Percentiles rank a stretch among this genome's conserved stretches.
Evolutionary conservation across 106 monocot species (phyloP).

Genomic region (Apostasia shenzhenica): DNA sequence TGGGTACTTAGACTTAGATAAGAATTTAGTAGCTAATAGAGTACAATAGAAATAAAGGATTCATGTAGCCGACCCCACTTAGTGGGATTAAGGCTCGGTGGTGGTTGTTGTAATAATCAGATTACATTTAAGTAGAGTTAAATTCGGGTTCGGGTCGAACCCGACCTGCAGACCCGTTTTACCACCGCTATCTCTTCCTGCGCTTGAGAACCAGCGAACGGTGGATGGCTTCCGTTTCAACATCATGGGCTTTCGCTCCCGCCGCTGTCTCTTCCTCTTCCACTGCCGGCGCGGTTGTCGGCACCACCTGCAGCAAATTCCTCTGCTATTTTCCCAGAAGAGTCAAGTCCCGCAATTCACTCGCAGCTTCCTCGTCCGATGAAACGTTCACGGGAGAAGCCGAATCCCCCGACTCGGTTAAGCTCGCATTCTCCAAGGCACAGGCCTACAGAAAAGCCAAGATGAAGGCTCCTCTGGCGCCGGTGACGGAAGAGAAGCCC

Average conservation of each 20-base stretch:
- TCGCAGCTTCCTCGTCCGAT: constrained; percentile 2
- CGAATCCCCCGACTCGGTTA: constrained; percentile 27
- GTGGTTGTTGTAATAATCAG: no score
- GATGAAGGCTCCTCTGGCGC: not conserved
- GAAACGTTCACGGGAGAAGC: not conserved
- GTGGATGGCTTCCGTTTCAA: not conserved
- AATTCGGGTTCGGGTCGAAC: no score
- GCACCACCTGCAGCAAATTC: not conserved
- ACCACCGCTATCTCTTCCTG: not conserved
- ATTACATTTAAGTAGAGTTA: no score
- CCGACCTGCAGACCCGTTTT: not conserved
- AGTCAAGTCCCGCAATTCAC: not conserved
- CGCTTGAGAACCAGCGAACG: not conserved
- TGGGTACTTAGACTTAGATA: no score
- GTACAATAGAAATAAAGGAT: no score
- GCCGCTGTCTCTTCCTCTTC: not conserved
- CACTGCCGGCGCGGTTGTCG: not conserved
- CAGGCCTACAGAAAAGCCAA: constrained; percentile 33
- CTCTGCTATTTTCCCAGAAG: not conserved
- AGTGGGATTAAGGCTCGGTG: no score
- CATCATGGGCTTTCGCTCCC: not conserved
- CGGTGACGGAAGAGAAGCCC: not conserved
- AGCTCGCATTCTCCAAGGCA: constrained; percentile 50
- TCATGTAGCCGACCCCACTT: no score
- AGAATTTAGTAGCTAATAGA: no score